Evolutionary conservation across 2,329 filamentous ascomycete species (phyloP).

Genomic region (Fusarium lyarnte): DNA sequence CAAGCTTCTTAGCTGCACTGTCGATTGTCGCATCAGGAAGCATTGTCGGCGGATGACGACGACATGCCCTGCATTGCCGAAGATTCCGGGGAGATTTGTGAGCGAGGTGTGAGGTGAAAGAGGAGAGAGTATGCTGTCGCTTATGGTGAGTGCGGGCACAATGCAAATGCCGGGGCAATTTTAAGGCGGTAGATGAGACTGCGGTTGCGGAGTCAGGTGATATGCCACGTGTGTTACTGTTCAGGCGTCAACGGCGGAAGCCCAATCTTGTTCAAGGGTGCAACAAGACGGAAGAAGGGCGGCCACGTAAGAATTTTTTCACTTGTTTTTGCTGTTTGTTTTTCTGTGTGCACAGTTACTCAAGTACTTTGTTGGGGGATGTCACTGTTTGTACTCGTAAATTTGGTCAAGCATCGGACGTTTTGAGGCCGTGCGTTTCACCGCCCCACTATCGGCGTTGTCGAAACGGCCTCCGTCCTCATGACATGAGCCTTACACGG

Average conservation of each 20-base stretch:
- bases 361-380: no score
- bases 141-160: constrained; percentile 13
- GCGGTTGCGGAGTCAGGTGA: constrained; percentile 6
- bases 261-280: background rate
- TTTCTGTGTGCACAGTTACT: background rate
- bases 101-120: background rate
- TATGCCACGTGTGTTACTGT: constrained; percentile 2
- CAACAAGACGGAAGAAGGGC: background rate
- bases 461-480: background rate
- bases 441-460: background rate
- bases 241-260: constrained; percentile 2
- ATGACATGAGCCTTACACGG: background rate
- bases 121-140: background rate
- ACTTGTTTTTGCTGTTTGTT: background rate
- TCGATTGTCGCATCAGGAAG: constrained; percentile 36
- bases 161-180: background rate
- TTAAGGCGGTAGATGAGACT: constrained; percentile 3
- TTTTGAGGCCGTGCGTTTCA: background rate
- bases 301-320: background rate
- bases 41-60: constrained; percentile 23
- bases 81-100: background rate
- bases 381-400: background rate
- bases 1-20: constrained; percentile 42
- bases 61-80: constrained; percentile 27
- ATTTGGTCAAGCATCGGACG: background rate